Conservation (phyloP, 805 yeast genomes). For the Hermanozyma aechmeae region DNA sequence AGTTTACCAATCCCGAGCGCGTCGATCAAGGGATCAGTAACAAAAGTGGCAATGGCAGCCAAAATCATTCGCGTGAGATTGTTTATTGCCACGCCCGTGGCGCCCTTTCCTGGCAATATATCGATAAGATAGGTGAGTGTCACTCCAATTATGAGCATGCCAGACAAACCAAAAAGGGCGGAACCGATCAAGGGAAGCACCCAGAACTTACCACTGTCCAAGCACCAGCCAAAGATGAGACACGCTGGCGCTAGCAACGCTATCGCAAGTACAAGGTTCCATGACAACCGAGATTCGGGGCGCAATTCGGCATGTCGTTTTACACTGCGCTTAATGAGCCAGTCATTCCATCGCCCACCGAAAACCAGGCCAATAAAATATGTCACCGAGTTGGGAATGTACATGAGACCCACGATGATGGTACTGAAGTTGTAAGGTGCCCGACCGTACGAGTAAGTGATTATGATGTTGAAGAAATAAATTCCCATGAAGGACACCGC, state of each 20-base stretch:
- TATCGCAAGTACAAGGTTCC: conserved; percentile 63
- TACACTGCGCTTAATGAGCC: conserved; percentile 41
- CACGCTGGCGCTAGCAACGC: conserved; percentile 53
- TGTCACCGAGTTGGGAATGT: conserved; percentile 76
- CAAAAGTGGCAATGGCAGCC: conserved; percentile 71
- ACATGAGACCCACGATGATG: conserved; percentile 61
- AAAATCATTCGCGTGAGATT: conserved; percentile 63
- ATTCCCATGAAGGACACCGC: conserved; percentile 63
- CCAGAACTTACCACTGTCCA: conserved; percentile 61
- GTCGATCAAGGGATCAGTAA: conserved; percentile 57
- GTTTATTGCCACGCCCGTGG: conserved; percentile 80
- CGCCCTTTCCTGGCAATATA: conserved; percentile 78
- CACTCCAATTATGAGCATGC: conserved; percentile 77
- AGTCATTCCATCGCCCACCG: conserved; percentile 78
- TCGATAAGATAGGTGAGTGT: conserved; percentile 77
- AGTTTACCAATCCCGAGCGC: conserved; percentile 69
- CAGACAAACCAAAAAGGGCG: conserved; percentile 71
- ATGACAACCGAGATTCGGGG: conserved; percentile 74
- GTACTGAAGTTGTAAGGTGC: conserved; percentile 64
- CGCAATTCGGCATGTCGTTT: conserved; percentile 51
- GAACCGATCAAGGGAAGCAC: conserved; percentile 74
- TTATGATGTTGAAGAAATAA: conserved; percentile 67
- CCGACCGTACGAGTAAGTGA: conserved; percentile 51
- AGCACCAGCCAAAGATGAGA: conserved; percentile 76
- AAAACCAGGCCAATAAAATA: conserved; percentile 67